Percentiles rank a stretch among this genome's conserved stretches.
phyloP scores from a whole-genome alignment of 2,329 filamentous ascomycete species.

The Neospermospora avenae region DNA sequence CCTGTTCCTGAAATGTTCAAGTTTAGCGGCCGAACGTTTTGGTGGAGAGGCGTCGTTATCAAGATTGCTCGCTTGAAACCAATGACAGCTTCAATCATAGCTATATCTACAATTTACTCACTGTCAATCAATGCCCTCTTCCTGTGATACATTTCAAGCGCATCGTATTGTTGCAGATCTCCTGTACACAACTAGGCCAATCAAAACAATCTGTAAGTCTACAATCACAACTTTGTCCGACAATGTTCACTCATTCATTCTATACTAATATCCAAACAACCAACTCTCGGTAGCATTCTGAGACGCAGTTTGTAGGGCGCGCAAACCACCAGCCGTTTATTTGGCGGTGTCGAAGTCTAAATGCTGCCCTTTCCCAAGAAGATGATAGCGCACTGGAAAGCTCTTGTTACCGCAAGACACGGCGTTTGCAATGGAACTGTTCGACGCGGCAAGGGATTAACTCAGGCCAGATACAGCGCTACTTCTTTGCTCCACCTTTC shows the following conservation, averaged over 20 bases:
- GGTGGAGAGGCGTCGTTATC: slow-evolving; percentile 1
- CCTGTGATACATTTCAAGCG: neutral
- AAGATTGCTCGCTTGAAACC: slow-evolving; percentile 7
- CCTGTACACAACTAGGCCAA: too few relatives aligned
- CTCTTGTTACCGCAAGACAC: neutral
- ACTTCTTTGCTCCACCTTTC: neutral
- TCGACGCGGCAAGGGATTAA: neutral
- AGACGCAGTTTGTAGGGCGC: neutral
- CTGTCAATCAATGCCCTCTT: too few relatives aligned
- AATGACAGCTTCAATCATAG: neutral
- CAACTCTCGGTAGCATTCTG: neutral
- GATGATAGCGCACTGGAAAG: neutral
- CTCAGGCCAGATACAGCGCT: neutral
- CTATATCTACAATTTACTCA: too few relatives aligned
- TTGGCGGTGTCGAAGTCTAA: neutral
- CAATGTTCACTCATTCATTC: too few relatives aligned
- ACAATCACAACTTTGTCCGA: too few relatives aligned
- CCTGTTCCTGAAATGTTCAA: neutral
- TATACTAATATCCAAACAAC: too few relatives aligned
- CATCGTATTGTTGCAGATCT: too few relatives aligned
- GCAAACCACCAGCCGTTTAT: neutral
- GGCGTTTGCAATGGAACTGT: neutral
- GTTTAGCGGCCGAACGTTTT: slow-evolving; percentile 2
- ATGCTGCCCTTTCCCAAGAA: neutral
- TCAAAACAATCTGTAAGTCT: too few relatives aligned